Evolutionary conservation across 2,329 filamentous ascomycete genomes (phyloP).

Genomic region (Aureobasidium sp.): DNA sequence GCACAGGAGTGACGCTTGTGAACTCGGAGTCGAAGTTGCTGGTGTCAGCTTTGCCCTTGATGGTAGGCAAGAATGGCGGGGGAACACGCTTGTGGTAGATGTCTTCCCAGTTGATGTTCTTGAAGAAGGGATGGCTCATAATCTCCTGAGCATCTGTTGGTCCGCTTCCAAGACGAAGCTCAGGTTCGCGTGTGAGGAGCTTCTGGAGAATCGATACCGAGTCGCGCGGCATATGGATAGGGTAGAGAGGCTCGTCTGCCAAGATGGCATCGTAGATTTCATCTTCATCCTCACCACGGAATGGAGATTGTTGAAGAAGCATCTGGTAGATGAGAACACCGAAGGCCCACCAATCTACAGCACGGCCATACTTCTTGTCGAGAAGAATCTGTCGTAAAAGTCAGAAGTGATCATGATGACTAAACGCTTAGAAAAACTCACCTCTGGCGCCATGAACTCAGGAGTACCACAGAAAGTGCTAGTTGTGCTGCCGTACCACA

Average conservation of each 20-base stretch:
- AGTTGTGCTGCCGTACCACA: constrained; percentile 99
- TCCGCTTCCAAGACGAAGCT: constrained; percentile 91
- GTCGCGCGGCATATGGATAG: constrained; percentile 98
- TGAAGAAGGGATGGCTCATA: constrained; percentile 99
- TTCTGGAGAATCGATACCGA: constrained; percentile 99
- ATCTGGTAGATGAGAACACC: constrained; percentile 99
- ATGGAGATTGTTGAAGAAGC: constrained; percentile 98
- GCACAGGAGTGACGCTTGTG: constrained; percentile 96
- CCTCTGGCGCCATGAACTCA: constrained; percentile 99
- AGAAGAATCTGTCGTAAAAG: constrained; percentile 77
- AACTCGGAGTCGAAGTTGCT: constrained; percentile 99
- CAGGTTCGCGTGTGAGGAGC: constrained; percentile 93
- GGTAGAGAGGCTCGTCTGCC: constrained; percentile 96
- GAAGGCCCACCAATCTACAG: constrained; percentile 99
- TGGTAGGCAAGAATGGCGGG: constrained; percentile 89
- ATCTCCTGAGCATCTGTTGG: constrained; percentile 98
- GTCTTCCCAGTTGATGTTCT: constrained; percentile 98
- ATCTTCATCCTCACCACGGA: constrained; percentile 98
- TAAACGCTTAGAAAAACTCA: constrained; percentile 41
- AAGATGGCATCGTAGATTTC: constrained; percentile 99
- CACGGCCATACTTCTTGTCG: constrained; percentile 98
- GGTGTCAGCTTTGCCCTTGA: constrained; percentile 96
- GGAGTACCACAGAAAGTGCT: constrained; percentile 99
- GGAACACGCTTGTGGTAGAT: constrained; percentile 95
- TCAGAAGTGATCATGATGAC: constrained; percentile 29